A percentile compares a stretch with the other conserved stretches of the same genome.
Evolutionary conservation across 306 rosid genomes (phyloP).

Genomic region (Prinsepia uniflora): DNA sequence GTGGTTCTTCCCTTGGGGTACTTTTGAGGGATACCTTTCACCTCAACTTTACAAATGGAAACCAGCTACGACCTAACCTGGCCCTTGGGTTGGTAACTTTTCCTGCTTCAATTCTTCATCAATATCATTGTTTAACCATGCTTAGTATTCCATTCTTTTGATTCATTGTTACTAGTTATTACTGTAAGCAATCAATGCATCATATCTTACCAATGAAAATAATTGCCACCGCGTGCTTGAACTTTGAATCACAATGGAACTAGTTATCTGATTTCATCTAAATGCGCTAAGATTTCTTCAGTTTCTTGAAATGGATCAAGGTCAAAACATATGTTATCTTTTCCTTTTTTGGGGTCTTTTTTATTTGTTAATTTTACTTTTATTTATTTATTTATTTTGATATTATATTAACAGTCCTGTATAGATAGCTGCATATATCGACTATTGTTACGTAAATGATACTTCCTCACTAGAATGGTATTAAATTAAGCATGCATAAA

Average conservation of each 20-base stretch:
- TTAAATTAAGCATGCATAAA: neutral
- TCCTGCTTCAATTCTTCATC: slow-evolving; percentile 11
- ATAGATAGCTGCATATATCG: neutral
- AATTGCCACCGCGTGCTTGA: neutral
- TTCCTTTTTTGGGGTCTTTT: neutral
- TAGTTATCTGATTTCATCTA: slow-evolving; percentile 1
- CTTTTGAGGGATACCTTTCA: slow-evolving; percentile 64
- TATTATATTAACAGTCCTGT: neutral
- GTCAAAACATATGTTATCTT: neutral
- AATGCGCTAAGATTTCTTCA: neutral
- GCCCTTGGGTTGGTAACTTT: slow-evolving; percentile 68
- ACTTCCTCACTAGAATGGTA: neutral
- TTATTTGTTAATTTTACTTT: no score
- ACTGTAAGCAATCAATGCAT: neutral
- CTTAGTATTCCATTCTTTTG: neutral
- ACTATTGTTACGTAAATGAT: neutral
- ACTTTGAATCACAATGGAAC: neutral
- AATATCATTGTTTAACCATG: neutral
- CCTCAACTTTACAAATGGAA: slow-evolving; percentile 62
- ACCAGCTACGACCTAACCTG: slow-evolving; percentile 52
- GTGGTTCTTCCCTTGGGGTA: slow-evolving; percentile 75
- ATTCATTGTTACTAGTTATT: neutral
- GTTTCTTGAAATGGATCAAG: neutral
- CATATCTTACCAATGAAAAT: neutral
- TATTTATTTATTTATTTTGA: no score